Evolutionary conservation across 768 basidiomycete species (phyloP).

Genomic region (Tricholoma saponaceum): DNA sequence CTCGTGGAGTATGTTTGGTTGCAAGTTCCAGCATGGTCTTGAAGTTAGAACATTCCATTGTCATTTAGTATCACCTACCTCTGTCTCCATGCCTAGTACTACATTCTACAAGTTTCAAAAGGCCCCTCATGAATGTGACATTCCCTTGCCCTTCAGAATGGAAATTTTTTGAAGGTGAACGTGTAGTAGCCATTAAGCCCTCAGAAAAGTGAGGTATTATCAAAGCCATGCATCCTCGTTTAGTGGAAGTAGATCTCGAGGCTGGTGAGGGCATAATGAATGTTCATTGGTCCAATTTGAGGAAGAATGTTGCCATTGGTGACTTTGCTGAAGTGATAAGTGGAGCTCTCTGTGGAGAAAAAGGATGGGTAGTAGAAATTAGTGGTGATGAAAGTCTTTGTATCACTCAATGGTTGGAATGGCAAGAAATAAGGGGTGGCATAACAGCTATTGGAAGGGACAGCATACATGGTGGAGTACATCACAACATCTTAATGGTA

Average conservation of each 20-base stretch:
- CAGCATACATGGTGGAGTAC: neutral
- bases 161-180: conserved; percentile 1
- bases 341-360: conserved; percentile 1
- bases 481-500: neutral
- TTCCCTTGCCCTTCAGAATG: conserved; percentile 2
- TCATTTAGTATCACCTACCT: neutral
- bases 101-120: neutral
- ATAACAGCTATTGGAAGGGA: neutral
- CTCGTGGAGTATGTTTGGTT: neutral
- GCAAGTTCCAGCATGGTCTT: neutral
- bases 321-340: neutral
- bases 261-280: neutral
- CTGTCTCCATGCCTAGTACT: neutral
- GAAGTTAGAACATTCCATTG: neutral
- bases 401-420: neutral
- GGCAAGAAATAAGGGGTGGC: neutral
- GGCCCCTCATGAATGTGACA: neutral
- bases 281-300: neutral
- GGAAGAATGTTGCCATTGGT: neutral
- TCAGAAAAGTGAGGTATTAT: neutral
- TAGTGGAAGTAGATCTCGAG: neutral
- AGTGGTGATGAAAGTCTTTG: neutral
- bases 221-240: neutral
- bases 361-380: conserved; percentile 2
- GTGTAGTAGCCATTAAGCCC: neutral